Evolutionary conservation across 2,329 filamentous ascomycete genomes (phyloP).

Genomic region (Botryotinia narcissicola): DNA sequence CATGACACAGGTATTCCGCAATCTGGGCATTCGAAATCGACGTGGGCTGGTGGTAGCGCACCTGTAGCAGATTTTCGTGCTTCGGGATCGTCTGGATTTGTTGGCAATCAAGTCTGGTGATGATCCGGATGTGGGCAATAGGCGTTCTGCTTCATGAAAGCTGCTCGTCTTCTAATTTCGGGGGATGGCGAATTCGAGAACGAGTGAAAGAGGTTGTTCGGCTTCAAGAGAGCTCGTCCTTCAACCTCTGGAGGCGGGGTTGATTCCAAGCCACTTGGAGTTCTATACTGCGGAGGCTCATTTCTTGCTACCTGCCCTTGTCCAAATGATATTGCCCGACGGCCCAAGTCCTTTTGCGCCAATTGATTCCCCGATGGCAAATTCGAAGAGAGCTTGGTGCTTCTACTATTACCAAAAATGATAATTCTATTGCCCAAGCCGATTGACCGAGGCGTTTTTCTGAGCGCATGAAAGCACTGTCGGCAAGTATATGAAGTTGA

Average conservation of each 20-base stretch:
- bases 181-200: constrained; percentile 87
- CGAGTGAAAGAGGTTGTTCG: constrained; percentile 88
- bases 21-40: constrained; percentile 92
- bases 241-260: constrained; percentile 29
- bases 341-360: constrained; percentile 24
- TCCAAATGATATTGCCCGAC: constrained; percentile 27
- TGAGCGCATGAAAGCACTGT: constrained; percentile 36
- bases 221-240: constrained; percentile 38
- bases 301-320: constrained; percentile 32
- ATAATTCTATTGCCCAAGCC: constrained; percentile 29
- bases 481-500: constrained; percentile 37
- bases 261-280: constrained; percentile 28
- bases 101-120: constrained; percentile 67
- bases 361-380: constrained; percentile 20
- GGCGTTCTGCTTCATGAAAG: constrained; percentile 89
- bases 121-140: constrained; percentile 91
- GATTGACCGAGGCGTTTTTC: constrained; percentile 25
- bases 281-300: constrained; percentile 31
- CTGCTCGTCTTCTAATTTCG: constrained; percentile 81
- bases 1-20: constrained; percentile 94
- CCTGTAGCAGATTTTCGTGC: constrained; percentile 55
- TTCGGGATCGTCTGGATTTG: constrained; percentile 63
- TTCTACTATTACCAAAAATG: constrained; percentile 28
- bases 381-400: constrained; percentile 23
- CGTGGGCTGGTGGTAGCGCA: constrained; percentile 69